These are phyloP conservation scores for Picochlorum sp. DNA, from an alignment of 139 green algal genomes.

Conservation along the genomic window DNA sequence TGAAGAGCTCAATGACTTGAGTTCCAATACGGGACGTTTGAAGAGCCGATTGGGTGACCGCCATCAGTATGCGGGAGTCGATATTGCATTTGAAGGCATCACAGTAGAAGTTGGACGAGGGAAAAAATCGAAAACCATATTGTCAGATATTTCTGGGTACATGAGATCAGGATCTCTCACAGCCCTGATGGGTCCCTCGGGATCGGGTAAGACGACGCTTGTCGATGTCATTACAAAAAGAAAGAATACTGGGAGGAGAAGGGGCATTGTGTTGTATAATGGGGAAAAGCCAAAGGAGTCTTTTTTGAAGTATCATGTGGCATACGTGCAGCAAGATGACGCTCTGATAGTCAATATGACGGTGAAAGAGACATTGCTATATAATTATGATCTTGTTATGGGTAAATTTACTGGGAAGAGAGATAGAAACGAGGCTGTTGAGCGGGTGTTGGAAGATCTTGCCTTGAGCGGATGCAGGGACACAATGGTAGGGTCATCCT, in stretches of 20 bases:
- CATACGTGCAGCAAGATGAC: conserved; percentile 26
- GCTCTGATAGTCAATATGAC: conserved; percentile 11
- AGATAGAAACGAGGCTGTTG: conserved; percentile 32
- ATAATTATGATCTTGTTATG: conserved; percentile 75
- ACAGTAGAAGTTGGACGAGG: background rate
- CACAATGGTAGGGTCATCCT: conserved; percentile 12
- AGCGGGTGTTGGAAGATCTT: conserved; percentile 10
- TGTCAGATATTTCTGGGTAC: background rate
- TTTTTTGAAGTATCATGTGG: conserved; percentile 13
- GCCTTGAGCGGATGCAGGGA: conserved; percentile 10
- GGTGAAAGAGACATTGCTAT: conserved; percentile 69
- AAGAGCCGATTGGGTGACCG: too few relatives aligned
- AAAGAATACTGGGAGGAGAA: conserved; percentile 15
- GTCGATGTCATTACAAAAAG: conserved; percentile 25
- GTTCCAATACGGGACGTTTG: too few relatives aligned
- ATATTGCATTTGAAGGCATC: background rate
- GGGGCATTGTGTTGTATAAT: conserved; percentile 10
- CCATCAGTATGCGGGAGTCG: too few relatives aligned
- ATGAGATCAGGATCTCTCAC: background rate
- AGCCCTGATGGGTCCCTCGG: conserved; percentile 34
- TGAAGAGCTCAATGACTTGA: too few relatives aligned
- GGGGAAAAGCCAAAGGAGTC: conserved; percentile 1
- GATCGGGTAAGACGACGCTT: conserved; percentile 48
- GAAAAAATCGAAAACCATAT: background rate
- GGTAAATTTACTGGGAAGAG: conserved; percentile 24